Conservation (phyloP, 1,284 basidiomycete genomes). For the Boletus sp. region DNA sequence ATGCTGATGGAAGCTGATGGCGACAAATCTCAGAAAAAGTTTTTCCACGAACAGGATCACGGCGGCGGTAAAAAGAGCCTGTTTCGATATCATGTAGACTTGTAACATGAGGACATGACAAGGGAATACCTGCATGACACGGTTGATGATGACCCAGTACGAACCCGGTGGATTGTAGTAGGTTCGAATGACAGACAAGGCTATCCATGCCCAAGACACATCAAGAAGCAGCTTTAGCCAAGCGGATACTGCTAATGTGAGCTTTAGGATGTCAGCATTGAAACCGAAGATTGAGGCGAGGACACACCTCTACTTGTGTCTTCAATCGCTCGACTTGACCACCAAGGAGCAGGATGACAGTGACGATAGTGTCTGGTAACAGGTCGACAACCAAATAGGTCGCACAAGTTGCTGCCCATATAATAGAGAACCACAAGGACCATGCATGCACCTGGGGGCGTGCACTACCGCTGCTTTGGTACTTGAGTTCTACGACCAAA, state of each 20-base stretch:
- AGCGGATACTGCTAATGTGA: slow-evolving; percentile 62
- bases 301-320: slow-evolving; percentile 57
- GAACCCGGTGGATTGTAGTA: slow-evolving; percentile 55
- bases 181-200: slow-evolving; percentile 55
- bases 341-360: slow-evolving; percentile 50
- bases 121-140: slow-evolving; percentile 58
- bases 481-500: slow-evolving; percentile 62
- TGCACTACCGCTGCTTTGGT: slow-evolving; percentile 42
- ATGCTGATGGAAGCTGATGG: slow-evolving; percentile 74
- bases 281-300: neutral
- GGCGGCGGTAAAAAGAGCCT: slow-evolving; percentile 63
- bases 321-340: slow-evolving; percentile 62
- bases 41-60: slow-evolving; percentile 68
- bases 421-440: slow-evolving; percentile 70
- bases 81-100: slow-evolving; percentile 8
- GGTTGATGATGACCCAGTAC: slow-evolving; percentile 68
- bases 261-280: slow-evolving; percentile 34
- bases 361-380: slow-evolving; percentile 54
- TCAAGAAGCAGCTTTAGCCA: slow-evolving; percentile 70
- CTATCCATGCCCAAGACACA: slow-evolving; percentile 67
- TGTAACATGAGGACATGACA: slow-evolving; percentile 1
- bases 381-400: slow-evolving; percentile 65
- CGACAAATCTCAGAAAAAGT: slow-evolving; percentile 65
- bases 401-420: slow-evolving; percentile 60
- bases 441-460: slow-evolving; percentile 59